These are phyloP conservation scores for Phytophthora capsici DNA, from an alignment of 352 stramenopile species.

Conservation along the genomic window DNA sequence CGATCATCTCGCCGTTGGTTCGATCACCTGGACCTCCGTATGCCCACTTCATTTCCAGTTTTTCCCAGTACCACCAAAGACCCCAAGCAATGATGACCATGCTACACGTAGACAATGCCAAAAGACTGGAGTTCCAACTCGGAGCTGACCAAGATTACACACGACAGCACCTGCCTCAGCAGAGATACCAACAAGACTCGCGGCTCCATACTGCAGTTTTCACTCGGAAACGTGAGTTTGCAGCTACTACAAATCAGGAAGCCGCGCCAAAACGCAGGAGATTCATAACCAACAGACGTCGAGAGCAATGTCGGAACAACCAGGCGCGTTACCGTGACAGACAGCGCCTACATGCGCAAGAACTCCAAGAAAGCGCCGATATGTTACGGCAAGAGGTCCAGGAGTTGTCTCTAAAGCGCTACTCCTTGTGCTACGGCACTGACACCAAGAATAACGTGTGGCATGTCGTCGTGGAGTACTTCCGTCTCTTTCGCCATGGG, in stretches of 20 bases:
- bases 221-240: constrained; percentile 2
- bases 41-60: constrained; percentile 3
- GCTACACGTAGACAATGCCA: neutral
- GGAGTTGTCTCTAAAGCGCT: constrained; percentile 1
- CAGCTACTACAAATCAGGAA: no score
- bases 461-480: constrained; percentile 26
- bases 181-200: neutral
- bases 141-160: neutral
- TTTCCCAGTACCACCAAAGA: neutral
- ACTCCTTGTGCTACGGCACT: constrained; percentile 1
- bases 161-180: neutral
- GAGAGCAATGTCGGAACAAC: constrained; percentile 46
- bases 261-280: constrained; percentile 31
- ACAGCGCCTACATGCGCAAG: constrained; percentile 14
- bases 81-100: neutral
- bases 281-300: constrained; percentile 31
- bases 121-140: no score
- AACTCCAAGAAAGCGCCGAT: constrained; percentile 20
- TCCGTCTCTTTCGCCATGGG: constrained; percentile 29
- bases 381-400: constrained; percentile 27
- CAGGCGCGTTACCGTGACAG: constrained; percentile 50
- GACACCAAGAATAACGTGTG: constrained; percentile 14
- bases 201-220: neutral
- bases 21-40: constrained; percentile 7
- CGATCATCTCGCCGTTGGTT: no score